A percentile compares a stretch with the other conserved stretches of the same genome.
These are phyloP conservation scores for Pseudogymnoascus sp. DNA, from an alignment of 2,329 filamentous ascomycete species.

Conservation along the genomic window DNA sequence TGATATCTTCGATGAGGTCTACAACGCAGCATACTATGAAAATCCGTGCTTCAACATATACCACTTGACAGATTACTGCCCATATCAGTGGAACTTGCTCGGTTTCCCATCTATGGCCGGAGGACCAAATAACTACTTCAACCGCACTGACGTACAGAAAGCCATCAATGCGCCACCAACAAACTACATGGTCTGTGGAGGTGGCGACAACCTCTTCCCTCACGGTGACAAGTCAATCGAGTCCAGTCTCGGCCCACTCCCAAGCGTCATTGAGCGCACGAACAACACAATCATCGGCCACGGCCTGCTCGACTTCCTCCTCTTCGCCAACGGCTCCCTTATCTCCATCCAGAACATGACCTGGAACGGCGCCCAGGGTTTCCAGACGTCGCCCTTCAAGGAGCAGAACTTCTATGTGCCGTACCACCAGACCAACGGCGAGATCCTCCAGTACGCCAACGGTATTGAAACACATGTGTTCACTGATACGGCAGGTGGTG, in stretches of 20 bases:
- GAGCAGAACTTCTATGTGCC: slow-evolving; percentile 26
- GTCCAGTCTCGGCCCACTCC: slow-evolving; percentile 47
- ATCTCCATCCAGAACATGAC: slow-evolving; percentile 67
- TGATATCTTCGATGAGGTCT: slow-evolving; percentile 36
- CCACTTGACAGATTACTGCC: slow-evolving; percentile 47
- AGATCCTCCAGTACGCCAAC: slow-evolving; percentile 34
- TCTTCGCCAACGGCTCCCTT: slow-evolving; percentile 58
- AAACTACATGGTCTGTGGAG: slow-evolving; percentile 48
- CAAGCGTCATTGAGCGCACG: slow-evolving; percentile 54
- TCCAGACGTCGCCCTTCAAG: slow-evolving; percentile 36
- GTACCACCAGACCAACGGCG: slow-evolving; percentile 45
- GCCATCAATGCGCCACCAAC: slow-evolving; percentile 51
- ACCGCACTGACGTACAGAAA: slow-evolving; percentile 52
- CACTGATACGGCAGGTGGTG: slow-evolving; percentile 26
- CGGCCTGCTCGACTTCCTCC: slow-evolving; percentile 55
- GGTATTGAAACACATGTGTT: slow-evolving; percentile 16
- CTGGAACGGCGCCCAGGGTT: slow-evolving; percentile 60
- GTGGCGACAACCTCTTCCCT: slow-evolving; percentile 39
- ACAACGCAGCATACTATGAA: slow-evolving; percentile 42
- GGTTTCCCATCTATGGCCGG: slow-evolving; percentile 43
- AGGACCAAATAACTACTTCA: slow-evolving; percentile 55
- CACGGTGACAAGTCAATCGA: slow-evolving; percentile 42
- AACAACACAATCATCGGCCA: slow-evolving; percentile 57
- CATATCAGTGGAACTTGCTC: slow-evolving; percentile 26
- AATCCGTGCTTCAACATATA: slow-evolving; percentile 65